Base-by-base conservation (phyloP, 2,329 filamentous ascomycete species). In the Fusarium pseudoanthophilum region DNA sequence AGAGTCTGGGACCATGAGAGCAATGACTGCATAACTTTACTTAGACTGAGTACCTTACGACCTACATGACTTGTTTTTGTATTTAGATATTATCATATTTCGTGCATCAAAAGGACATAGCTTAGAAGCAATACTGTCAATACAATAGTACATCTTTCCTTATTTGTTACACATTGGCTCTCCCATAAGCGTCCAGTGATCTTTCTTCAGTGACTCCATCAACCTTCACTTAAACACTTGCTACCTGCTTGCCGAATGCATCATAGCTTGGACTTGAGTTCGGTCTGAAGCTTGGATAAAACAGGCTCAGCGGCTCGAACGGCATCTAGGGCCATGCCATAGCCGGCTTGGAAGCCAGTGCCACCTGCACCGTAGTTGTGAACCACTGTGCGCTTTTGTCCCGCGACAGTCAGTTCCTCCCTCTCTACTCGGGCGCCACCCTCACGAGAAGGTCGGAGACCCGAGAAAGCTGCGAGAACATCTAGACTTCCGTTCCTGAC, bases 1-100 rank as follows among this genome's bases (percentile, higher is more conserved):
- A 53, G 67, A 36, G 65, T 69, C 67, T 48, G 67, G 65, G 48
- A 69, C 67, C 59, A 59, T 64, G 65, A 45, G 46, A 64, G 59
- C 52, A 39, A 53, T 14, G 7, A 57, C 21, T 34, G 30, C 60
- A 59, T 52, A 67, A 67, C 24, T 28, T 37, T 43, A 49, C 42
- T 53, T 62, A 69, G 52, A 69, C 45, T 69, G 67, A 69, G 36
- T 24, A 64, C 28, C 34, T 58, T 59, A 69, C 46, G 67, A 69
- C 32, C 16, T 65, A 37, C 39, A 69, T 16, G 67, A 69, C 36
- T 11, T 45, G 65, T 69, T 69, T 69, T 69, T 64, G 67, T 46
- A 69, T 37, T 69, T 69, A 58, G 59, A 69, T 59, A 46, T 45
- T 43, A 34, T 64, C 36, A 64, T 53, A 52, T 45, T 36, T 30